Evolutionary conservation across 2,329 filamentous ascomycete species (phyloP), one percentile per base, ranked within the genome.

Genomic region (Raffaelea arxii): DNA sequence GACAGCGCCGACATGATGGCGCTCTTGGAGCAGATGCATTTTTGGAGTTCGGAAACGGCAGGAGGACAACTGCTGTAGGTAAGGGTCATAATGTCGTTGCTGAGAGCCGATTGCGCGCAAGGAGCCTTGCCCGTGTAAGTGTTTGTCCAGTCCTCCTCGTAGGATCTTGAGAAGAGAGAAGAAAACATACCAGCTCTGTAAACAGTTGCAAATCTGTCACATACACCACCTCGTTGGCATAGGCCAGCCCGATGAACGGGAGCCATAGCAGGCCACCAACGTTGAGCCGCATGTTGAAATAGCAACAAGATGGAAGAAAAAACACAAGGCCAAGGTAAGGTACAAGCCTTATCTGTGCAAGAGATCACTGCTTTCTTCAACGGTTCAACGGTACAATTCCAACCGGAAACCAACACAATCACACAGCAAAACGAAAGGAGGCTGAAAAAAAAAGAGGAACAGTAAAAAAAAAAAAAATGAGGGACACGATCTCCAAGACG

Each of bases 21-120:
- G 50, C 66, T 64, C 55, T 73, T 70, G 14, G 68, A 69, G 59
- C 74, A 78, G n/a, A 74, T 64, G 48, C 74, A 78, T 9, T 65
- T 67, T 51, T 76, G 72, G 9, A 77, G 58, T 4, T 62, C 66
- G 4, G 65, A 63, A 14, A 65, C 66, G 5, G 58, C 67, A 23
- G 67, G 60, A 14, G 66, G 66, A 51, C 73, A 77, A 40, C 59
- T 61, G 10, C 62, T 59, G 24, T 61, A 55, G 1, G 73, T 75
- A 51, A 69, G 63, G 30, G 53, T 49, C 48, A 65, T 61, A 51
- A 78, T 57, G 47, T 67, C 65, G 49, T 67, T 64, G 2, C 63
- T 66, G 35, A 77, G 48, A 10, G 70, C 74, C 2, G 57, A 61
- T 49, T 67, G 62, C 4, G 65, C 74, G 55, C 74, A 78, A 22